A percentile compares a stretch with the other conserved stretches of the same genome.
These are phyloP conservation scores for Breynia disticha DNA, from an alignment of 441 rosid genomes.

Conservation along the genomic window DNA sequence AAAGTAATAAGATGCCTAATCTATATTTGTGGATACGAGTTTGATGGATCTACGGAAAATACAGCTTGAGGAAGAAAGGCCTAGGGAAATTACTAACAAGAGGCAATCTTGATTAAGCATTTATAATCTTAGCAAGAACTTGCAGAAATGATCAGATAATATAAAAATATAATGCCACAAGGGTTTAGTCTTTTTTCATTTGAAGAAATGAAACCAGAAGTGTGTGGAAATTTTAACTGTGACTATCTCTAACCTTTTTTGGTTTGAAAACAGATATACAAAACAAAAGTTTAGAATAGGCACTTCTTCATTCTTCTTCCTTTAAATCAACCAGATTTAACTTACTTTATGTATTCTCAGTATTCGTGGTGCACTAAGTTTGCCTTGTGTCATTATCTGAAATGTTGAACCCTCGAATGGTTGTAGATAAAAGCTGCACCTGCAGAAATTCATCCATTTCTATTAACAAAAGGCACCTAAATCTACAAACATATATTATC, in stretches of 20 bases:
- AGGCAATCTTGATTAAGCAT: too few relatives aligned
- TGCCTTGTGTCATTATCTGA: slow-evolving; percentile 90
- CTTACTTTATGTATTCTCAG: slow-evolving; percentile 93
- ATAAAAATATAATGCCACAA: not conserved
- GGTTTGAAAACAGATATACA: not conserved
- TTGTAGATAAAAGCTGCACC: slow-evolving; percentile 96
- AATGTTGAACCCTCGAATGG: slow-evolving; percentile 83
- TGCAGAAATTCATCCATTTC: slow-evolving; percentile 27
- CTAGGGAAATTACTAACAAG: too few relatives aligned
- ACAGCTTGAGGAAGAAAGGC: too few relatives aligned
- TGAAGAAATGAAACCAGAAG: too few relatives aligned
- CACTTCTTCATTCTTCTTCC: slow-evolving; percentile 2
- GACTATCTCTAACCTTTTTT: not conserved
- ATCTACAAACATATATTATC: not conserved
- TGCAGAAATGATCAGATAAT: too few relatives aligned
- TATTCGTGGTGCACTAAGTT: slow-evolving; percentile 97
- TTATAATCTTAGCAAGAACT: too few relatives aligned
- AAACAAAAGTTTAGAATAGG: not conserved
- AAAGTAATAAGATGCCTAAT: too few relatives aligned
- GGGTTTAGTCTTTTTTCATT: too few relatives aligned
- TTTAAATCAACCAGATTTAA: slow-evolving; percentile 5
- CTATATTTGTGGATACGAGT: too few relatives aligned
- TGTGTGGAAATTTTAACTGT: not conserved
- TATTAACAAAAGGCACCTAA: not conserved
- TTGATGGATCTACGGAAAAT: too few relatives aligned